Base-by-base conservation (phyloP, 169 alveolate genomes). In the Plasmodium coatneyi region DNA sequence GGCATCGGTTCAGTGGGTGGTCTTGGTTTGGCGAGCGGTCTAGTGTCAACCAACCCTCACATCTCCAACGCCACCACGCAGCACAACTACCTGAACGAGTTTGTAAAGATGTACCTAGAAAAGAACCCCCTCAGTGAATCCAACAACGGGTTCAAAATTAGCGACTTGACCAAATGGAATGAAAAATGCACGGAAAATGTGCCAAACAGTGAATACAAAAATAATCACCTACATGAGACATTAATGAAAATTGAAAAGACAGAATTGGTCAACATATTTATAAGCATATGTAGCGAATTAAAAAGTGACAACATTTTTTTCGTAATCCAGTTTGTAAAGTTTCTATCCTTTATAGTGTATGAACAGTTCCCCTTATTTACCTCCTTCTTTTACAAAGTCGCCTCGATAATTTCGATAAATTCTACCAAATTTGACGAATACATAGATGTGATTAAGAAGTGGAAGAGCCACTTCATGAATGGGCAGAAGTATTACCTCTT, bases 301-400 rank as follows among this genome's bases (percentile, higher is more conserved):
- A 87, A 79, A 87, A 87, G 76, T 19, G 94, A 87, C n/a, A 87
- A 79, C 36, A 79, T 87, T 60, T 87, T 80, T 56, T 16, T 76
- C 10, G 49, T 87, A 32, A 70, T 87, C 14, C 82, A 87, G 16
- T 87, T 87, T 87, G 82, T 87, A 19, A 87, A 87, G 56, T 87
- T 87, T 80, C 3, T 87, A 32, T 87, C 94, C 14, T 87, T 87
- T 41, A 87, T 87, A 54, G 94, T 87, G 19, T 87, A 87, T 56
- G 89, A 79, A 46, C 94, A 87, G 71, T 87, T 87, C 36, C 94
- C 94, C 34, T 60, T 76, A 56, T 87, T 79, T 52, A 87, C 94
- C 2, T 87, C 94, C 46, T 87, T 87, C 71, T 87, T 78, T 22
- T 79, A 80, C 49, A 60, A 54, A 16, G 34, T 87, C 12, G 89